A percentile compares a stretch with the other conserved stretches of the same genome.
These are phyloP conservation scores for Nicotiana knightiana DNA, from an alignment of 257 asterid genomes.

Conservation along the genomic window DNA sequence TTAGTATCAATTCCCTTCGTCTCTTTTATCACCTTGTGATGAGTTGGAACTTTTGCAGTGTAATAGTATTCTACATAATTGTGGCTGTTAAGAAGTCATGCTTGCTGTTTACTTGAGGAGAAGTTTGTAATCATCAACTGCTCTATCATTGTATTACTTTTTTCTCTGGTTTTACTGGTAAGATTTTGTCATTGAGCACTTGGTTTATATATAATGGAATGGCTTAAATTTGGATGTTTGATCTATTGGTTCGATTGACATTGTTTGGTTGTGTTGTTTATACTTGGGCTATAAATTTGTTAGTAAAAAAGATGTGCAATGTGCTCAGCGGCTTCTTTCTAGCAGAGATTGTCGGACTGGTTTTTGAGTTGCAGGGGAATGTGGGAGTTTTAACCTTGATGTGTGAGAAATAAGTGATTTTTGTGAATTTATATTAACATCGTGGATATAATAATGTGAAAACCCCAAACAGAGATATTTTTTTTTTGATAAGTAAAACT, in stretches of 20 bases:
- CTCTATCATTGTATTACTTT: slow-evolving; percentile 4
- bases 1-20: background rate
- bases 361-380: background rate
- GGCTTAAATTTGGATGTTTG: background rate
- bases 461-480: background rate
- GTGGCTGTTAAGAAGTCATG: slow-evolving; percentile 7
- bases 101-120: slow-evolving; percentile 15
- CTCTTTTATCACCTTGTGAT: background rate
- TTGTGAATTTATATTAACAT: background rate
- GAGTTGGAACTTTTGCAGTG: slow-evolving; percentile 15
- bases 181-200: slow-evolving; percentile 3
- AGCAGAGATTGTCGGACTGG: background rate
- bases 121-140: slow-evolving; percentile 6
- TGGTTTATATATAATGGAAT: slow-evolving; percentile 5
- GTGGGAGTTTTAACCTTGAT: background rate
- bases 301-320: background rate
- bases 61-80: slow-evolving; percentile 3
- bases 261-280: background rate
- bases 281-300: background rate
- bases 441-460: background rate
- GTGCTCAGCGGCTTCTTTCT: background rate
- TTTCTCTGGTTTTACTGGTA: background rate
- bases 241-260: background rate
- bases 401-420: background rate
- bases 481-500: no score